Percentiles rank a stretch among this genome's conserved stretches.
phyloP scores from a whole-genome alignment of 306 rosid species.

The Pyrus communis region DNA sequence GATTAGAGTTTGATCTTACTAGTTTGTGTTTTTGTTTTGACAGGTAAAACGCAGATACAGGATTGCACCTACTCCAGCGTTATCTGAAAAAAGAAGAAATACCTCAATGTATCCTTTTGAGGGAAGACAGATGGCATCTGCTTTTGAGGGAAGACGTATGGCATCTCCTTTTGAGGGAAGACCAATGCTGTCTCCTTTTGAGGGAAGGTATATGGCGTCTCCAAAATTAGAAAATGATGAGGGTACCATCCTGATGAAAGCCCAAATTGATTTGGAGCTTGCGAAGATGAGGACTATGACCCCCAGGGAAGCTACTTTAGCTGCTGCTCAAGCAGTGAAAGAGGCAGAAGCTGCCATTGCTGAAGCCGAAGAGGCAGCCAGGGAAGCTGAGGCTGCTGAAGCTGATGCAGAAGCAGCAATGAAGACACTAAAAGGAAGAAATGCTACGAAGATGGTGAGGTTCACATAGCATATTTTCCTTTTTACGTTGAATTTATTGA shows the following conservation, averaged over 20 bases:
- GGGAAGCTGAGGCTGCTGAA: conserved; percentile 92
- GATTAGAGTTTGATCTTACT: not conserved
- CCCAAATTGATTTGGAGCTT: conserved; percentile 71
- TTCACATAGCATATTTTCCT: not conserved
- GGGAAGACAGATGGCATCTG: conserved; percentile 46
- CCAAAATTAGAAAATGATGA: conserved; percentile 48
- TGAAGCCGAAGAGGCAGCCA: conserved; percentile 86
- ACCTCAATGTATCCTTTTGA: conserved; percentile 35
- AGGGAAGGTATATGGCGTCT: conserved; percentile 52
- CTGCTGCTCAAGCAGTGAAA: conserved; percentile 84
- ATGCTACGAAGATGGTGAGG: conserved; percentile 58
- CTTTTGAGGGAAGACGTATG: conserved; percentile 51
- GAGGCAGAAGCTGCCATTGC: conserved; percentile 89
- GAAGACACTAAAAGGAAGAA: conserved; percentile 57
- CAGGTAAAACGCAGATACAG: conserved; percentile 83
- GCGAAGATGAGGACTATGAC: conserved; percentile 77
- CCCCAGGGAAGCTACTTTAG: conserved; percentile 64
- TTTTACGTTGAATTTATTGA: not conserved
- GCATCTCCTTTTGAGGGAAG: conserved; percentile 2
- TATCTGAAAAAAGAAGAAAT: conserved; percentile 50
- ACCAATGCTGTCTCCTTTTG: not conserved
- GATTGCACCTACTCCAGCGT: conserved; percentile 48
- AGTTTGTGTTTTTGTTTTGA: conserved; percentile 14
- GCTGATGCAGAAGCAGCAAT: conserved; percentile 84
- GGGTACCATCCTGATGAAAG: conserved; percentile 27